phyloP scores from a whole-genome alignment of 768 basidiomycete species.

The Clathrus columnatus region DNA sequence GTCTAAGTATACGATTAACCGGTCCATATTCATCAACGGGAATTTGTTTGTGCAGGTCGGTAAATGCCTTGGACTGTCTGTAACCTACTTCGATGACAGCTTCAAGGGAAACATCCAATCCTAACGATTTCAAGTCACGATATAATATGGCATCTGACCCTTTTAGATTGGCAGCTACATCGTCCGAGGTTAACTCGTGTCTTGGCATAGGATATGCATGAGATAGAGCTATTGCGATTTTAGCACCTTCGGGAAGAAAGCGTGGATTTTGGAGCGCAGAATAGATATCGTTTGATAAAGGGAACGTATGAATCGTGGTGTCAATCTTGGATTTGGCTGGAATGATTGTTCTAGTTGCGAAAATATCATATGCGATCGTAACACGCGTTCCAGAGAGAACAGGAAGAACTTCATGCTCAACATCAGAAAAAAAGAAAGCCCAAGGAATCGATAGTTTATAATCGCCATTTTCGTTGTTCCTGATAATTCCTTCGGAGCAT shows the following conservation, averaged over 20 bases:
- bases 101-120: background rate
- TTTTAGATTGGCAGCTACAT: background rate
- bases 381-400: conserved; percentile 35
- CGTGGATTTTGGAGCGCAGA: background rate
- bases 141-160: background rate
- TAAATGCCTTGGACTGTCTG: background rate
- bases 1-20: no score
- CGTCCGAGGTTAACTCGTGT: background rate
- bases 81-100: background rate
- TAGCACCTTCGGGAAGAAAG: conserved; percentile 9
- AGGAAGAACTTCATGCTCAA: conserved; percentile 37
- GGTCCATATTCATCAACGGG: no score
- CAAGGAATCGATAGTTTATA: background rate
- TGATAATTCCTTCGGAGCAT: no score
- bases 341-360: background rate
- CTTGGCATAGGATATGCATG: conserved; percentile 2
- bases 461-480: background rate
- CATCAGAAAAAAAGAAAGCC: conserved; percentile 18
- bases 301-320: background rate
- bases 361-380: conserved; percentile 29
- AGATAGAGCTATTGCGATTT: conserved; percentile 7
- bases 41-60: background rate
- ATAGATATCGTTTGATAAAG: background rate
- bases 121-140: background rate
- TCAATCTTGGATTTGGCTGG: background rate